Base-by-base conservation (phyloP, 192 early-diverging fungal genomes). In the Linderina pennispora region DNA sequence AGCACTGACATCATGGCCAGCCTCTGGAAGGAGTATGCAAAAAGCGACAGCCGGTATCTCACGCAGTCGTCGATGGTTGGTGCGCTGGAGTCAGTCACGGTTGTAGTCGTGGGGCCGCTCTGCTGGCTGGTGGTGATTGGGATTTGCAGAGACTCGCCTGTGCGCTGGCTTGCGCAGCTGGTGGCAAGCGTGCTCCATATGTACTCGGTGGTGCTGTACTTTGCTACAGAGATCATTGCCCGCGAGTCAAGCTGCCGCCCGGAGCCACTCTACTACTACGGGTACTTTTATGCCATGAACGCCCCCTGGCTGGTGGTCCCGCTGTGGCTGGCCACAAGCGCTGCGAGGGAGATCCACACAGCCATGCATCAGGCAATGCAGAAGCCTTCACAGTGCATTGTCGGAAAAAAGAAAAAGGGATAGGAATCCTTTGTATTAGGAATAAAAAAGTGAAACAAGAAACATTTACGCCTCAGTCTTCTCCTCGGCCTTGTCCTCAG, bases 1-100 rank as follows among this genome's bases (percentile, higher is more conserved):
- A 45, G 62, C 36, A 51, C 45, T 13, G 46, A 53, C 31, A 38
- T 80, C 36, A 33, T 81, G n/a, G 65, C 73, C 13, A 64, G 75
- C 14, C 36, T 83, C 45, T 85, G 82, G 82, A 87, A 87, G 62
- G 85, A 87, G 63, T 87, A 87, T 48, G 82, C 81, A 8, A 56
- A 68, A 50, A 76, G 73, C 52, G 85, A 87, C 58, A 81, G 79
- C 45, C 52, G 85, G 25, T 87, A 87, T 54, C 62, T 87, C 61
- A 55, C 63, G 4, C 46, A 50, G 16, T 72, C 73, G 23, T 44
- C 75, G 8, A 59, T 77, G 47, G 81, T 87, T 1, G 57, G 57
- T 23, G 50, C 70, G 22, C 79, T 83, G 55, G 85, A 87, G 50
- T 46, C 62, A 8, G 62, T 81, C 37, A 87, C 85, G 17, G 79